These are phyloP conservation scores for Eruca vesicaria DNA, from an alignment of 441 rosid genomes.

Conservation along the genomic window DNA sequence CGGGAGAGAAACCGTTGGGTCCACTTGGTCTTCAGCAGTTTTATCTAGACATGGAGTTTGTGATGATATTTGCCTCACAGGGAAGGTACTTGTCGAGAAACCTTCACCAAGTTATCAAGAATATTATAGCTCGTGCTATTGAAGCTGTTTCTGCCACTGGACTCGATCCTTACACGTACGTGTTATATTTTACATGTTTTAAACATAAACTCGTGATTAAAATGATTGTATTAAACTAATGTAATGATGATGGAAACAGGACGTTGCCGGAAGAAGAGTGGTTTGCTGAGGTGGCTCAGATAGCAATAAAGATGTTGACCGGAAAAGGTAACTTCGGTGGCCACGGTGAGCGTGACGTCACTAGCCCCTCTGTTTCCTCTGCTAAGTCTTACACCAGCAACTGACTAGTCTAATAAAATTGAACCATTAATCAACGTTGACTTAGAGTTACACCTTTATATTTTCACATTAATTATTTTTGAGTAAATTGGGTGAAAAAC, in stretches of 20 bases:
- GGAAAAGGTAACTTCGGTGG: conserved; percentile 55
- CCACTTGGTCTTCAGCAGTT: conserved; percentile 89
- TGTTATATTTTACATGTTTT: neutral
- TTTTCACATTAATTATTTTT: neutral
- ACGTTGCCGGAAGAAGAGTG: conserved; percentile 86
- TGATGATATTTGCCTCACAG: conserved; percentile 77
- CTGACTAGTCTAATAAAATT: conserved; percentile 6
- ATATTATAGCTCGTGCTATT: conserved; percentile 77
- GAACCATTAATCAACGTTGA: neutral
- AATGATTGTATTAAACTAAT: neutral
- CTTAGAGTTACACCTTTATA: neutral
- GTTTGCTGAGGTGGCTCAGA: conserved; percentile 80
- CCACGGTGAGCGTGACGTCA: conserved; percentile 49
- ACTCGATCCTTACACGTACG: conserved; percentile 72
- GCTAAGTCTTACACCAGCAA: conserved; percentile 64
- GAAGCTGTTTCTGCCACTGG: conserved; percentile 74
- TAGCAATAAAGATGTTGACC: conserved; percentile 71
- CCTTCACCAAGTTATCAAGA: conserved; percentile 82
- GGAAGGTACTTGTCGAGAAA: conserved; percentile 88
- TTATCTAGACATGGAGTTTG: conserved; percentile 95
- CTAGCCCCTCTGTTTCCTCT: conserved; percentile 71
- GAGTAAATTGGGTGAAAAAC: no score
- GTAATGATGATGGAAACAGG: conserved; percentile 38
- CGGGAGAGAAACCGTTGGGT: conserved; percentile 70
- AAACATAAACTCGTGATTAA: neutral